Conservation (phyloP, 1,284 basidiomycete species). For the Hypsizygus ulmarius region DNA sequence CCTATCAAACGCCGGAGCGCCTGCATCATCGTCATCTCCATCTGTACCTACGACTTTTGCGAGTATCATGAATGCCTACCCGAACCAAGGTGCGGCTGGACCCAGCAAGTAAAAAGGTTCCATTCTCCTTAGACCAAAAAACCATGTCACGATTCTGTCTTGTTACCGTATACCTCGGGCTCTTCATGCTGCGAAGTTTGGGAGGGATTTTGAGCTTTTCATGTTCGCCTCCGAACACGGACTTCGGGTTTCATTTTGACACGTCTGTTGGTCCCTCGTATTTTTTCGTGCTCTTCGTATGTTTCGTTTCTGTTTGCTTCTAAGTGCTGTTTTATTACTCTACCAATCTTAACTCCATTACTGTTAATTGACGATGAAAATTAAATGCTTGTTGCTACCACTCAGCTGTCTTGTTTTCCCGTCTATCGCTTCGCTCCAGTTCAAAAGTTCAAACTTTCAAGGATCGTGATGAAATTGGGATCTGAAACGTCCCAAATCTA, state of each 20-base stretch:
- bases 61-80: conserved; percentile 64
- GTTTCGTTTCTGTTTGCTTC: neutral
- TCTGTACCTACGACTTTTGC: conserved; percentile 48
- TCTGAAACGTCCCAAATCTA: too few species aligned
- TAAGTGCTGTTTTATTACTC: too few species aligned
- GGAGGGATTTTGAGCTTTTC: neutral
- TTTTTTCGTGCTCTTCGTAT: neutral
- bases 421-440: too few species aligned
- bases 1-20: neutral
- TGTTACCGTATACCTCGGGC: neutral
- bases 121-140: neutral
- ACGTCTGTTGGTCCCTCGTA: too few species aligned
- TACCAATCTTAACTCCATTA: too few species aligned
- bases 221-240: neutral
- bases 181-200: neutral
- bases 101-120: conserved; percentile 8
- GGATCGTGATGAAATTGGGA: too few species aligned
- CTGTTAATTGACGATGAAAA: too few species aligned
- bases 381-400: too few species aligned
- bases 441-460: too few species aligned
- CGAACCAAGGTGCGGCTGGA: conserved; percentile 21
- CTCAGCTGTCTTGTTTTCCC: too few species aligned
- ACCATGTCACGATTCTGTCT: neutral
- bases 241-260: neutral
- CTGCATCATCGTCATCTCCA: conserved; percentile 9